Conservation (phyloP, 2,329 filamentous ascomycete species). For the Cladophialophora bantiana region DNA sequence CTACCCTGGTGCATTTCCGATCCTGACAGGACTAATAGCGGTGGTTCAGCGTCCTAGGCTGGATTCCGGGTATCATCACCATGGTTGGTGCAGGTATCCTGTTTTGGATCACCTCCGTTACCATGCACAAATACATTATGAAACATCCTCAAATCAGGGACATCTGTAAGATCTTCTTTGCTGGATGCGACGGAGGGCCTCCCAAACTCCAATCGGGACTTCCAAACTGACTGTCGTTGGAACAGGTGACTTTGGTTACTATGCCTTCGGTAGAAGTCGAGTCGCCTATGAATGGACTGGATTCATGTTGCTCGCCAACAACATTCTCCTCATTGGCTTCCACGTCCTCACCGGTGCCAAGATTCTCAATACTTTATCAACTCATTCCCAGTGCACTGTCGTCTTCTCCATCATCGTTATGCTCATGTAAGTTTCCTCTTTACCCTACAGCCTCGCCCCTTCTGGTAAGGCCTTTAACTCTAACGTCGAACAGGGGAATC, state of each 20-base stretch:
- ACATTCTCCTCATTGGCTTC: constrained; percentile 60
- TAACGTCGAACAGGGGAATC: constrained; percentile 45
- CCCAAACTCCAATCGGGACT: background rate
- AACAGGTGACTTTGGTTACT: constrained; percentile 52
- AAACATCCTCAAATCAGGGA: constrained; percentile 59
- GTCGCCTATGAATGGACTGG: constrained; percentile 55
- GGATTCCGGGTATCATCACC: constrained; percentile 57
- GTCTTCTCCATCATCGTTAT: constrained; percentile 56
- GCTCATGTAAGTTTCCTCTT: constrained; percentile 65
- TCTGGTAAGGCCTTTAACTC: constrained; percentile 74
- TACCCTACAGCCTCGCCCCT: constrained; percentile 88
- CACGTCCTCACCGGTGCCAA: constrained; percentile 59
- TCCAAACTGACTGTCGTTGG: background rate
- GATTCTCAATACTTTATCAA: constrained; percentile 57
- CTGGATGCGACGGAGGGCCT: background rate
- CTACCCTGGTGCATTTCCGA: background rate
- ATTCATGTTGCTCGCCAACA: constrained; percentile 60
- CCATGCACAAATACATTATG: constrained; percentile 62
- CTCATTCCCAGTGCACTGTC: constrained; percentile 58
- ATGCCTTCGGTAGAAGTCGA: constrained; percentile 53
- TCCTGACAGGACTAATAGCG: background rate
- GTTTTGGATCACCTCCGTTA: constrained; percentile 60
- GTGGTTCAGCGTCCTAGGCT: constrained; percentile 49
- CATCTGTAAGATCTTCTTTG: constrained; percentile 51
- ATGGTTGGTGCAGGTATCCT: constrained; percentile 55